Conservation (phyloP, 768 basidiomycete genomes). For the Leccinum pellstonianum region DNA sequence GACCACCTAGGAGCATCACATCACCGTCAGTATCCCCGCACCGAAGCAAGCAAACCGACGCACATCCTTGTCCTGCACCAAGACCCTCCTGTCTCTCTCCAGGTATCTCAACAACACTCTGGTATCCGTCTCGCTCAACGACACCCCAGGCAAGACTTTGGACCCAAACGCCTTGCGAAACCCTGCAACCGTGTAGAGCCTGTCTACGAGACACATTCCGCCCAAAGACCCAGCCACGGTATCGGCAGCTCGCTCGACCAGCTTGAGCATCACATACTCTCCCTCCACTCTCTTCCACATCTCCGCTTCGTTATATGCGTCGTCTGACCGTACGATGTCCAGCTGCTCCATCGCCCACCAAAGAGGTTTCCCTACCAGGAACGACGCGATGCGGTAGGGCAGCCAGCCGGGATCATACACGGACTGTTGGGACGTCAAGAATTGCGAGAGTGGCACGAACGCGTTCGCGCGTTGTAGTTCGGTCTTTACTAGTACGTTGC, state of each 20-base stretch:
- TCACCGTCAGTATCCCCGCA: background rate
- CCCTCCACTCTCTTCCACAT: slow-evolving; percentile 63
- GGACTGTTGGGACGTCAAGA: slow-evolving; percentile 54
- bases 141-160: slow-evolving; percentile 39
- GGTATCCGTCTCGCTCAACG: slow-evolving; percentile 61
- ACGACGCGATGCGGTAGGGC: slow-evolving; percentile 66
- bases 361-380: slow-evolving; percentile 72
- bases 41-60: slow-evolving; percentile 18
- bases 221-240: slow-evolving; percentile 44
- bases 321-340: slow-evolving; percentile 65
- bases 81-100: slow-evolving; percentile 64
- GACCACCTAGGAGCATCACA: slow-evolving; percentile 56
- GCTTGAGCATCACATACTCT: slow-evolving; percentile 65
- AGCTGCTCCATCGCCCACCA: slow-evolving; percentile 87
- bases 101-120: slow-evolving; percentile 74
- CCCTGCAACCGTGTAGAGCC: slow-evolving; percentile 56
- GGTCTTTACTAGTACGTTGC: slow-evolving; percentile 57
- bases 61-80: slow-evolving; percentile 71
- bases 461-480: slow-evolving; percentile 52
- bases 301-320: slow-evolving; percentile 44
- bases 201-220: slow-evolving; percentile 50
- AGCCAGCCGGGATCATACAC: slow-evolving; percentile 71
- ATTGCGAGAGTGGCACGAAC: slow-evolving; percentile 52
- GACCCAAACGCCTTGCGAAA: slow-evolving; percentile 61
- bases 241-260: slow-evolving; percentile 68